Evolutionary conservation across 345 rosid species (phyloP).

Genomic region (Salix brachista): DNA sequence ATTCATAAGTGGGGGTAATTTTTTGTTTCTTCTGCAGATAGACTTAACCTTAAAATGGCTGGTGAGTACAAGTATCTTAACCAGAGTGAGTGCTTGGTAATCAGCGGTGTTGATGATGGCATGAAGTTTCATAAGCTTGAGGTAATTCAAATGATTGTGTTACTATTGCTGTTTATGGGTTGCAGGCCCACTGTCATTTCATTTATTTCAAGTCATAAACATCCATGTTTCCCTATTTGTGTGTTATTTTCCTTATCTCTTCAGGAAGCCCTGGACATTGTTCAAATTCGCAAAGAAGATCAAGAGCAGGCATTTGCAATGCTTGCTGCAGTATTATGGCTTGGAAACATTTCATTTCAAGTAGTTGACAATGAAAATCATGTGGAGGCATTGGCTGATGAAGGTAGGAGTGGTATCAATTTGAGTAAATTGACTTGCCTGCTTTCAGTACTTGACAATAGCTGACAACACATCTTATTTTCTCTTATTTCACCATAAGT

Average conservation of each 20-base stretch:
- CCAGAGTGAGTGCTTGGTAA: conserved; percentile 75
- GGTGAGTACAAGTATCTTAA: conserved; percentile 76
- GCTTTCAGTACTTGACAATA: not conserved
- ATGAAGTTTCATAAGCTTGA: conserved; percentile 55
- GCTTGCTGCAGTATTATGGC: conserved; percentile 88
- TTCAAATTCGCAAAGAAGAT: conserved; percentile 65
- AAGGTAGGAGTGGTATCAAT: conserved; percentile 49
- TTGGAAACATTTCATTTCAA: conserved; percentile 80
- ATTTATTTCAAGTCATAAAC: not conserved
- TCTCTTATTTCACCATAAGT: not conserved
- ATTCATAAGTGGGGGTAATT: conserved; percentile 1
- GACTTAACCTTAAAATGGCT: conserved; percentile 70
- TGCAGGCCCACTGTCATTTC: conserved; percentile 3
- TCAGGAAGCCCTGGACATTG: conserved; percentile 73
- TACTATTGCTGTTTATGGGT: not conserved
- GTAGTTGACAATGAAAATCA: conserved; percentile 72
- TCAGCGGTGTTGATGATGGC: conserved; percentile 76
- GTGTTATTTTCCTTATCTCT: conserved; percentile 16
- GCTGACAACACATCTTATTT: not conserved
- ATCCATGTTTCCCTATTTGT: conserved; percentile 6
- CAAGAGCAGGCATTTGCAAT: conserved; percentile 71
- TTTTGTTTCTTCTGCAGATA: conserved; percentile 46
- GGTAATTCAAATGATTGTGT: conserved; percentile 43
- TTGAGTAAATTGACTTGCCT: not conserved
- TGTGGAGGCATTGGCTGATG: conserved; percentile 70